Evolutionary conservation across 1,139 yeast genomes (phyloP), one percentile per base, ranked within the genome.

Genomic region (Blastobotrys malaysiensis): DNA sequence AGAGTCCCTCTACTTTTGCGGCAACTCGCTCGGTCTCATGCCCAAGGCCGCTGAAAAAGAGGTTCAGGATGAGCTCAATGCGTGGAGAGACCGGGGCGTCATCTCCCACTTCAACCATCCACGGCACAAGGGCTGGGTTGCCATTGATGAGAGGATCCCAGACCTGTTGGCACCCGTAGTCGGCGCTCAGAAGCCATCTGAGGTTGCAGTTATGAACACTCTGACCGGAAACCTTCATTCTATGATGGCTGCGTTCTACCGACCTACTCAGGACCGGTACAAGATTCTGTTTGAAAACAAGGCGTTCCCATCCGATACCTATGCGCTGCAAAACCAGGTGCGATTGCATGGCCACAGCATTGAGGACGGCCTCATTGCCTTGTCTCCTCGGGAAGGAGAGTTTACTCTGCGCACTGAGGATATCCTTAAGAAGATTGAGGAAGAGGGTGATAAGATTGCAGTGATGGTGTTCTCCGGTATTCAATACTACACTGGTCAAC

Each of bases 251-350:
- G 78, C 88, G 22, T 91, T 91, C 66, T 91, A 89, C 70, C 78
- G 76, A 59, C 97, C 97, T 0, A 60, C 65, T 7, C 80, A 78
- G 1, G 68, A 63, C 4, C 77, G 84, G 59, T 78, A 80, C 58
- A 89, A 89, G 73, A 87, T 91, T 51, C 67, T 91, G 58, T 87
- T 87, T 68, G 97, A 91, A 65, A 83, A 83, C 62, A 85, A 84
- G 56, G 95, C 97, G 0, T 91, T 91, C 66, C 97, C 98, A 1
- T 86, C 96, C 0, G 98, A 91, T 67, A 87, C 81, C 70, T 91
- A 90, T 71, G 95, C 97, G 1, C 82, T 91, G 59, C 77, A 81
- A 60, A 88, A 89, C 65, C 82, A 88, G 66, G 90, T 81, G 20
- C 76, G 77, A 65, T 69, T 89, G 47, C 82, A 81, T 62, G 89